Conservation (phyloP, 2,329 filamentous ascomycete species). For the Beauveria scarabaeidicola region DNA sequence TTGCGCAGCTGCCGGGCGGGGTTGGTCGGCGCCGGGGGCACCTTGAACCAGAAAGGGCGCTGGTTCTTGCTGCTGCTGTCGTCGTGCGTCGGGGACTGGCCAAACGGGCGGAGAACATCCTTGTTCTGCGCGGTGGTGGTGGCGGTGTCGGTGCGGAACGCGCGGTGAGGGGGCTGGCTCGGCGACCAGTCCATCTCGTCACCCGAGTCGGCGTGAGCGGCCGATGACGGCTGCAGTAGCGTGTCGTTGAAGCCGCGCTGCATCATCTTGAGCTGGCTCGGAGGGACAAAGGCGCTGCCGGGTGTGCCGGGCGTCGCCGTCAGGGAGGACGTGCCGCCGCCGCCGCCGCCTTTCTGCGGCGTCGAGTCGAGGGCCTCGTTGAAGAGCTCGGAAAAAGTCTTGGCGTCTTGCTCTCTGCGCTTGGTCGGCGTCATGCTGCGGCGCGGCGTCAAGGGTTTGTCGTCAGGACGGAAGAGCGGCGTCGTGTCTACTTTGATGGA, state of each 20-base stretch:
- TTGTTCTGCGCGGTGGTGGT: slow-evolving; percentile 19
- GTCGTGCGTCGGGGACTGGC: slow-evolving; percentile 34
- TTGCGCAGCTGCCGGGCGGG: slow-evolving; percentile 56
- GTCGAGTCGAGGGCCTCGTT: slow-evolving; percentile 25
- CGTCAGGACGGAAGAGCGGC: slow-evolving; percentile 37
- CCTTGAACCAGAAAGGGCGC: slow-evolving; percentile 57
- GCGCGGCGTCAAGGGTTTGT: slow-evolving; percentile 19
- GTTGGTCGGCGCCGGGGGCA: slow-evolving; percentile 60
- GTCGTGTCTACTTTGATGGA: slow-evolving; percentile 49
- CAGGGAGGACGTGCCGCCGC: neutral
- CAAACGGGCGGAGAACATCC: slow-evolving; percentile 34
- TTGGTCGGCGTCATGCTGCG: slow-evolving; percentile 18
- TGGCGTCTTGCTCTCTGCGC: slow-evolving; percentile 24
- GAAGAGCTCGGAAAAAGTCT: slow-evolving; percentile 35
- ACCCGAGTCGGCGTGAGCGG: slow-evolving; percentile 28
- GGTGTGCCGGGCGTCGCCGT: slow-evolving; percentile 5
- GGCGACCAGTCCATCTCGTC: slow-evolving; percentile 71
- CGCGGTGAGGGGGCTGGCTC: slow-evolving; percentile 46
- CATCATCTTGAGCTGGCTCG: slow-evolving; percentile 11
- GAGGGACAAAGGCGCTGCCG: slow-evolving; percentile 4
- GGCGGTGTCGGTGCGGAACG: slow-evolving; percentile 33
- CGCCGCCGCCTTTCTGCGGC: slow-evolving; percentile 5
- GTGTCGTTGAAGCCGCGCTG: slow-evolving; percentile 2
- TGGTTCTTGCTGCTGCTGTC: slow-evolving; percentile 28
- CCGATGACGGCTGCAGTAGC: slow-evolving; percentile 14